These are phyloP conservation scores for Globisporangium emineosum DNA, from an alignment of 352 stramenopile genomes.

Conservation along the genomic window DNA sequence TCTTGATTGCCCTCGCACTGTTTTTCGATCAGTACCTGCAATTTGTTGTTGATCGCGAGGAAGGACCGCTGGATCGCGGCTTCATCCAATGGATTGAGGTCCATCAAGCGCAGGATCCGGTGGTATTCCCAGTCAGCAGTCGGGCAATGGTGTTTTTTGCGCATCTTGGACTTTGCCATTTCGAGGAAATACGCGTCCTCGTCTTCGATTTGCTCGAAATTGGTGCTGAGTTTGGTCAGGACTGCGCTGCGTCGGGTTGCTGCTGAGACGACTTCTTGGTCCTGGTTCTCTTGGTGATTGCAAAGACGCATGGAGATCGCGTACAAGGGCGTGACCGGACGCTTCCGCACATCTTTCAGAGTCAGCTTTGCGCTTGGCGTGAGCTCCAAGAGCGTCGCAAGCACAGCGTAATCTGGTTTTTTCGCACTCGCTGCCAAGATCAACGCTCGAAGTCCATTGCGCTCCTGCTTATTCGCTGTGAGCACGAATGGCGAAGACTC, in stretches of 20 bases:
- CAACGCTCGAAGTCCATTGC: conserved; percentile 33
- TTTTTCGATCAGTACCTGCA: conserved; percentile 26
- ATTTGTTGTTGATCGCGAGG: conserved; percentile 57
- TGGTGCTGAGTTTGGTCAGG: conserved; percentile 25
- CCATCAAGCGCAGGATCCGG: conserved; percentile 53
- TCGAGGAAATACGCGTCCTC: conserved; percentile 50
- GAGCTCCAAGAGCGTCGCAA: conserved; percentile 37
- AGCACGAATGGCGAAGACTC: conserved; percentile 30
- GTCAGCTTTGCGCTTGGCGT: conserved; percentile 23
- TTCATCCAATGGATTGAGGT: conserved; percentile 58
- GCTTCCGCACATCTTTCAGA: conserved; percentile 1
- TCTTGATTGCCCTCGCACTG: conserved; percentile 13
- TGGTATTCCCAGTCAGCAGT: conserved; percentile 39
- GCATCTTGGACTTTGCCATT: conserved; percentile 58
- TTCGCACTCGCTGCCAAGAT: conserved; percentile 39
- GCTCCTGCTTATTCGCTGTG: conserved; percentile 29
- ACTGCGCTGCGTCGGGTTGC: conserved; percentile 6
- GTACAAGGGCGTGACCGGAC: conserved; percentile 42
- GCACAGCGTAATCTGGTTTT: conserved; percentile 26
- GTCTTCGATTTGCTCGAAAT: conserved; percentile 54
- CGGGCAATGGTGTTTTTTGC: conserved; percentile 50
- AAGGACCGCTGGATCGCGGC: conserved; percentile 56
- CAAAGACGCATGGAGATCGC: conserved; percentile 42
- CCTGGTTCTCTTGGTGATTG: conserved; percentile 9
- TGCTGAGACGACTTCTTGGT: background rate